Base-by-base conservation (phyloP, 345 rosid genomes). In the Salix viminalis region DNA sequence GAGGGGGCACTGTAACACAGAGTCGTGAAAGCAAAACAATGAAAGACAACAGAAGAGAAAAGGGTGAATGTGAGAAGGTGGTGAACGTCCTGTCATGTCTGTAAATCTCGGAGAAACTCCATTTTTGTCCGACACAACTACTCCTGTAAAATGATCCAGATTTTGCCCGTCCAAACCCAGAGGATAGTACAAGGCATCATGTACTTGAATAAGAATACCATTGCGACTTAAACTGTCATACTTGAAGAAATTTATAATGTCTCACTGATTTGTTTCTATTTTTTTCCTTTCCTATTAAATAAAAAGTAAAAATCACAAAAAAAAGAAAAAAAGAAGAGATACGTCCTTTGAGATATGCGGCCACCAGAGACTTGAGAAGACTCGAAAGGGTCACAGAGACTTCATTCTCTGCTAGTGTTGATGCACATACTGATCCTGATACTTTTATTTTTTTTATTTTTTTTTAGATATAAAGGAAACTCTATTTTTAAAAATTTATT, bases 341-440 rank as follows among this genome's bases (percentile, higher is more conserved):
- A 89, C 98, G 94, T 94, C 83, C 98, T 87, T 75, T 89, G 98
- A 65, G 97, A 91, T 93, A 90, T 91, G 42, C 96, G 94, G 56
- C 96, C 98, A 62, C 93, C 98, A 16, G 98, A 94, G 44, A 93
- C 96, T 77, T 94, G 85, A 77, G 89, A 96, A 16, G 92, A 86
- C 2, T 94, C 96, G 85, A 94, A 92, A 94, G 83, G 16, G 93
- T 89, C 67, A 94, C 97, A 13, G 98, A 82, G 73, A 90, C 60
- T 24, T 93, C 97, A 80, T 86, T 89, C 81, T 76, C 86, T 39
- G 94, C 93, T 19, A 91, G 87, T 21, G 90, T 81, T n/a, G 97
- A 90, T n/a, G 97, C 98, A 48, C 97, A 92, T 30, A 90, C 88
- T 11, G 94, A 91, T 60, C 97, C 98, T 28, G 94, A 89, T 69